Conservation (phyloP, 2,329 filamentous ascomycete genomes). For the Calonectria hongkongensis region DNA sequence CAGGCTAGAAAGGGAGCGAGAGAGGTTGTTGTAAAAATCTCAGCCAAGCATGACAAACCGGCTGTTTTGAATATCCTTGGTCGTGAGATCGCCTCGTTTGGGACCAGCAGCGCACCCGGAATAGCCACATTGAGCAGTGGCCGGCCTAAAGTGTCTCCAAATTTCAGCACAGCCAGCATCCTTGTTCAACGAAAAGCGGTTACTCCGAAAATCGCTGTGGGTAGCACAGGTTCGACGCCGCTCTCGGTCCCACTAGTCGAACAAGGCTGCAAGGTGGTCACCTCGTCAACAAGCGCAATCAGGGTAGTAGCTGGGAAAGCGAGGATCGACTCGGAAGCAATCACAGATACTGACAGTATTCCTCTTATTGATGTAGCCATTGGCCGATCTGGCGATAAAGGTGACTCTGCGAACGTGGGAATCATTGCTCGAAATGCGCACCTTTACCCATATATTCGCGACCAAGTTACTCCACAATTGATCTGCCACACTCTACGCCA, state of each 20-base stretch:
- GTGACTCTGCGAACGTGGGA: background rate
- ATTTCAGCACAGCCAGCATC: background rate
- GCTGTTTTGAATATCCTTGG: background rate
- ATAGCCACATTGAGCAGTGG: background rate
- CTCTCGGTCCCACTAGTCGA: background rate
- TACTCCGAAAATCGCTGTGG: background rate
- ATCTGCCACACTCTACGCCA: background rate
- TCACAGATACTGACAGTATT: background rate
- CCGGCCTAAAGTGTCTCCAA: background rate
- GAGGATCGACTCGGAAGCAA: background rate
- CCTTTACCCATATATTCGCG: background rate
- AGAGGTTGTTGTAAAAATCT: background rate
- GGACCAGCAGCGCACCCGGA: background rate
- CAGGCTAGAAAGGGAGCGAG: background rate
- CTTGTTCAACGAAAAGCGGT: background rate
- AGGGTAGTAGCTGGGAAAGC: background rate
- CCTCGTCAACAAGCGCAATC: background rate
- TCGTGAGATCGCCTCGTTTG: background rate
- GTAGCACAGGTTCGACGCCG: background rate
- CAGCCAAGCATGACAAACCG: background rate
- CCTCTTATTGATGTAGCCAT: background rate
- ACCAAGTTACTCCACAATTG: background rate
- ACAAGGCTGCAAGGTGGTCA: background rate
- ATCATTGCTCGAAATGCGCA: background rate
- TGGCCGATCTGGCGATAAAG: background rate